A percentile compares a stretch with the other conserved stretches of the same genome.
These are phyloP conservation scores for Seiridium unicorne DNA, from an alignment of 2,329 filamentous ascomycete species.

Conservation along the genomic window DNA sequence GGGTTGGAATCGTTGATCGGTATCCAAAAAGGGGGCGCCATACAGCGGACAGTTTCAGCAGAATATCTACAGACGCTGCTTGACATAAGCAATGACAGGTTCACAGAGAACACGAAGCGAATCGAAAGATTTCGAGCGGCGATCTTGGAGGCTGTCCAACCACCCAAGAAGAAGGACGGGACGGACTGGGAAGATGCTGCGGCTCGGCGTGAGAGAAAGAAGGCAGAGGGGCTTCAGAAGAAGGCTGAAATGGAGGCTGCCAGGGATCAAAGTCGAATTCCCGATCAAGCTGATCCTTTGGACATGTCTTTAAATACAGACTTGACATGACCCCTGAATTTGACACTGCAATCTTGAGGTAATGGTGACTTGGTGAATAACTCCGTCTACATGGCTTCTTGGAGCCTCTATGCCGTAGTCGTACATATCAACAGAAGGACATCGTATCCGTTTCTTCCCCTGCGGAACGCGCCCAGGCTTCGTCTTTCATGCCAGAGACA, in stretches of 20 bases:
- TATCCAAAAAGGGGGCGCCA: slow-evolving; percentile 38
- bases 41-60: slow-evolving; percentile 56
- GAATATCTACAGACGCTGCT: slow-evolving; percentile 68
- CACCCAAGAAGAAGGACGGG: slow-evolving; percentile 29
- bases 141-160: slow-evolving; percentile 36
- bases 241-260: slow-evolving; percentile 39
- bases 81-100: slow-evolving; percentile 71
- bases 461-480: neutral
- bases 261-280: slow-evolving; percentile 12
- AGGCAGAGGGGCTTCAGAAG: slow-evolving; percentile 54
- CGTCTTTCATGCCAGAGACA: neutral
- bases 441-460: neutral
- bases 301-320: slow-evolving; percentile 21
- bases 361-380: slow-evolving; percentile 5
- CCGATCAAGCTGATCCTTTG: slow-evolving; percentile 14
- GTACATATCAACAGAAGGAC: slow-evolving; percentile 21
- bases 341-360: neutral
- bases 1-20: slow-evolving; percentile 81
- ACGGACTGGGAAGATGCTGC: slow-evolving; percentile 55
- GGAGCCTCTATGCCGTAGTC: slow-evolving; percentile 26
- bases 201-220: slow-evolving; percentile 53
- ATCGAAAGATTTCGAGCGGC: slow-evolving; percentile 62
- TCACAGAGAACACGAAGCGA: slow-evolving; percentile 65
- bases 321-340: slow-evolving; percentile 16
- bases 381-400: slow-evolving; percentile 22